A percentile compares a stretch with the other conserved stretches of the same genome.
phyloP scores from a whole-genome alignment of 345 rosid genomes.

The Eucalyptus dawsonii region DNA sequence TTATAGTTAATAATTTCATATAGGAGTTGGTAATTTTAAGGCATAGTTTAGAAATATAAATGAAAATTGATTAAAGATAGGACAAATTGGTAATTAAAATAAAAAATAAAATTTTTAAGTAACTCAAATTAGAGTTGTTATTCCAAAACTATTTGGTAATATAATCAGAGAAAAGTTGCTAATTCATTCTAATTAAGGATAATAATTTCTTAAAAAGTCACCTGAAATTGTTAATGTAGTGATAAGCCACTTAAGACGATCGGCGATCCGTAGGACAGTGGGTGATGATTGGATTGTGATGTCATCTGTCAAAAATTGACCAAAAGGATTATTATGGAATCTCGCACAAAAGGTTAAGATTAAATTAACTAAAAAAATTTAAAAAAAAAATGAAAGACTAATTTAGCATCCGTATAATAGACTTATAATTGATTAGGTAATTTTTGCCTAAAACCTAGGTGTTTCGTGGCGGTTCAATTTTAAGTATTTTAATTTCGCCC shows the following conservation, averaged over 20 bases:
- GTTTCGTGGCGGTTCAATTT: too few relatives aligned
- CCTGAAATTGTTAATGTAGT: rapidly evolving
- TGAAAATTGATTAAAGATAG: neutral
- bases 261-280: rapidly evolving
- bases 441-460: neutral
- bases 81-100: too few relatives aligned
- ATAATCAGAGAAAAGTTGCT: neutral
- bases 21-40: neutral
- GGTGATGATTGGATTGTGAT: rapidly evolving
- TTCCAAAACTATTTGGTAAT: neutral
- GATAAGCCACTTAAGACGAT: rapidly evolving
- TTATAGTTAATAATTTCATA: neutral
- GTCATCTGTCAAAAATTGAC: neutral
- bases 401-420: neutral
- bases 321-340: rapidly evolving
- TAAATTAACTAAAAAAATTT: neutral
- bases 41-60: too few relatives aligned
- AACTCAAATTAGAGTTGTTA: neutral
- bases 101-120: neutral
- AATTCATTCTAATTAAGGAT: neutral
- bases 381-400: neutral
- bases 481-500: neutral
- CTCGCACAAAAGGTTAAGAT: rapidly evolving
- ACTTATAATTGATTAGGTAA: neutral
- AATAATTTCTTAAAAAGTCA: neutral